Conservation (phyloP, 78 protist genomes). For the Tieghemostelium lacteum region DNA sequence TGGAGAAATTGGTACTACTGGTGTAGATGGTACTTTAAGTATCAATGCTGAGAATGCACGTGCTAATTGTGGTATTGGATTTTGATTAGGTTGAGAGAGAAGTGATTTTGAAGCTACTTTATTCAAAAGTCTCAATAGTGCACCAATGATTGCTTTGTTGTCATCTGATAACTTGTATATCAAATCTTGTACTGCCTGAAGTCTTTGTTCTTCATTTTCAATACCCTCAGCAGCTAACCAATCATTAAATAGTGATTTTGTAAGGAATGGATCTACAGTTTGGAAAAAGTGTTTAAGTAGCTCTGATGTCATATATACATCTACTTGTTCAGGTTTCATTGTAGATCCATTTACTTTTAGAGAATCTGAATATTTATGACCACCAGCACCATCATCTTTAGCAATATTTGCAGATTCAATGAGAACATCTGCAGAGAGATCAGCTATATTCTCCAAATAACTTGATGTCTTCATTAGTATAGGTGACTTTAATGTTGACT, state of each 20-base stretch:
- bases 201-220: slow-evolving; percentile 13
- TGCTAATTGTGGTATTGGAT: slow-evolving; percentile 12
- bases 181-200: background rate
- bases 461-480: slow-evolving; percentile 12
- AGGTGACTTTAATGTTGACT: slow-evolving; percentile 4
- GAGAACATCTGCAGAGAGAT: slow-evolving; percentile 12
- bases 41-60: slow-evolving; percentile 17
- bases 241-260: background rate
- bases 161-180: slow-evolving; percentile 9
- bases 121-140: slow-evolving; percentile 16
- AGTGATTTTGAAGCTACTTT: slow-evolving; percentile 22
- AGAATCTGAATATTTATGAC: slow-evolving; percentile 29
- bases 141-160: slow-evolving; percentile 11
- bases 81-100: background rate
- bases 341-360: slow-evolving; percentile 38
- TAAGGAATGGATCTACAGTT: slow-evolving; percentile 23
- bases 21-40: background rate
- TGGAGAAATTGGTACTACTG: no score
- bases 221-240: slow-evolving; percentile 21
- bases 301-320: slow-evolving; percentile 61
- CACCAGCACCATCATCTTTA: background rate
- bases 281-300: slow-evolving; percentile 28
- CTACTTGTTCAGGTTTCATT: slow-evolving; percentile 42
- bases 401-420: slow-evolving; percentile 35
- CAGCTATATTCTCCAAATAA: slow-evolving; percentile 24